These are phyloP conservation scores for Cyclospora cayetanensis DNA, from an alignment of 169 alveolate species.

Conservation along the genomic window DNA sequence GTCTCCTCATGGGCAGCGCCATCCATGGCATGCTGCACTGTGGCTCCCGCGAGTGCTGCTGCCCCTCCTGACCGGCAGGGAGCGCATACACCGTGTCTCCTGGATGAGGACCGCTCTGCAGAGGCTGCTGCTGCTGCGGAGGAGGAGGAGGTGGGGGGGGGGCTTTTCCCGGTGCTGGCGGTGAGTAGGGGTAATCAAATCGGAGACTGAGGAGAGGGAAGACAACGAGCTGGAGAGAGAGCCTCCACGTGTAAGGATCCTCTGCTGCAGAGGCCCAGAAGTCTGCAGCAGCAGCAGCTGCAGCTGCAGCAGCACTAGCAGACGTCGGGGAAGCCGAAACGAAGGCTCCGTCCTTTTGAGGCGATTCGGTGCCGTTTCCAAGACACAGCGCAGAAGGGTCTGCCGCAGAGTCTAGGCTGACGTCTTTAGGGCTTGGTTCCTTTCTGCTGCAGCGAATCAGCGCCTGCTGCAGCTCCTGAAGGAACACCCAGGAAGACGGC, in stretches of 20 bases:
- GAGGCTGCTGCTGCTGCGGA: conserved; percentile 57
- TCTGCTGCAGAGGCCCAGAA: conserved; percentile 35
- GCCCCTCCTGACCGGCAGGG: conserved; percentile 4
- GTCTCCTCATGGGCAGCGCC: conserved; percentile 66
- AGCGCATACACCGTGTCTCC: conserved; percentile 4
- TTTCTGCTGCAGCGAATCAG: conserved; percentile 37
- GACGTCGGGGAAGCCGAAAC: no score
- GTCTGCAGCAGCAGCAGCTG: conserved; percentile 40
- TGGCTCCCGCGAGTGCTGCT: conserved; percentile 8
- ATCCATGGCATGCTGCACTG: conserved; percentile 66
- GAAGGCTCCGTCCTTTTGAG: no score
- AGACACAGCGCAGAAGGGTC: not conserved
- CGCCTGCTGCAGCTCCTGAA: conserved; percentile 44
- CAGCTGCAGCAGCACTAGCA: not conserved
- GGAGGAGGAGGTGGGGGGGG: conserved; percentile 56
- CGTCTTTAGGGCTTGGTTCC: not conserved
- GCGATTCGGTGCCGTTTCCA: no score
- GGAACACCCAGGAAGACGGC: not conserved
- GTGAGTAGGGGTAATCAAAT: conserved; percentile 66
- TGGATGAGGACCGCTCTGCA: not conserved
- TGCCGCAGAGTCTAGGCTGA: not conserved
- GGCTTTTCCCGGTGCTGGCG: conserved; percentile 48
- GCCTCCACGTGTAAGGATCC: conserved; percentile 57
- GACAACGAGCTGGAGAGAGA: conserved; percentile 47
- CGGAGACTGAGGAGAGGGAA: conserved; percentile 68